Percentiles rank a stretch among this genome's conserved stretches.
phyloP scores from a whole-genome alignment of 306 rosid genomes.

The Quercus wislizeni region DNA sequence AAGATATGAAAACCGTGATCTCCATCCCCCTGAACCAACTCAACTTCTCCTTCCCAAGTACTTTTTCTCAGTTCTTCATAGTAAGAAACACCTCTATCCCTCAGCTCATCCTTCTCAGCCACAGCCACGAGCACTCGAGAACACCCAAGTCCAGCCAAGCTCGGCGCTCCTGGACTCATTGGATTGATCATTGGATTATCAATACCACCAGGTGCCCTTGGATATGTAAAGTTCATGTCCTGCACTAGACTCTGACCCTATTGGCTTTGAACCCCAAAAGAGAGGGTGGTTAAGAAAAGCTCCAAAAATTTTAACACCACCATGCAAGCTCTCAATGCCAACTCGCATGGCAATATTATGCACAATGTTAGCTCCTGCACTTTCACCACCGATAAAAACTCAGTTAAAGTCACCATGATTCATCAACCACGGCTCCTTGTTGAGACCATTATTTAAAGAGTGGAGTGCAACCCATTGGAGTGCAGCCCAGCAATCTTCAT shows the following conservation, averaged over 20 bases:
- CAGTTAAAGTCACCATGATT: conserved; percentile 28
- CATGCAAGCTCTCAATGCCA: conserved; percentile 38
- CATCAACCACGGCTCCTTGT: conserved; percentile 40
- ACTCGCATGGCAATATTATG: conserved; percentile 44
- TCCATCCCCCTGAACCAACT: conserved; percentile 27
- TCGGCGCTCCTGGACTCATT: conserved; percentile 25
- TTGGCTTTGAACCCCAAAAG: conserved; percentile 35
- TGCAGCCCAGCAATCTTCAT: conserved; percentile 41
- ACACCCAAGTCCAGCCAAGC: conserved; percentile 38
- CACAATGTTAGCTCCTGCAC: conserved; percentile 45
- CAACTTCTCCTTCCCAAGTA: conserved; percentile 41
- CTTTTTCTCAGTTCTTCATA: conserved; percentile 27
- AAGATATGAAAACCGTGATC: conserved; percentile 31
- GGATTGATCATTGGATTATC: conserved; percentile 45
- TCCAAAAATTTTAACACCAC: conserved; percentile 29
- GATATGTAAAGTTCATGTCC: conserved; percentile 30
- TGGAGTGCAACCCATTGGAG: conserved; percentile 43
- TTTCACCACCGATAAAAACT: conserved; percentile 45
- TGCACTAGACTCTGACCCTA: conserved; percentile 15
- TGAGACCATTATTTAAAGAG: neutral
- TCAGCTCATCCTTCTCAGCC: conserved; percentile 21
- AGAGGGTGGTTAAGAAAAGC: conserved; percentile 41
- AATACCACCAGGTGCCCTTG: conserved; percentile 28
- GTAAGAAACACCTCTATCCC: conserved; percentile 38
- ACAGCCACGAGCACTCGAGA: conserved; percentile 27